Evolutionary conservation across 2,329 filamentous ascomycete species (phyloP).

Genomic region (Metarhizium guizhouense): DNA sequence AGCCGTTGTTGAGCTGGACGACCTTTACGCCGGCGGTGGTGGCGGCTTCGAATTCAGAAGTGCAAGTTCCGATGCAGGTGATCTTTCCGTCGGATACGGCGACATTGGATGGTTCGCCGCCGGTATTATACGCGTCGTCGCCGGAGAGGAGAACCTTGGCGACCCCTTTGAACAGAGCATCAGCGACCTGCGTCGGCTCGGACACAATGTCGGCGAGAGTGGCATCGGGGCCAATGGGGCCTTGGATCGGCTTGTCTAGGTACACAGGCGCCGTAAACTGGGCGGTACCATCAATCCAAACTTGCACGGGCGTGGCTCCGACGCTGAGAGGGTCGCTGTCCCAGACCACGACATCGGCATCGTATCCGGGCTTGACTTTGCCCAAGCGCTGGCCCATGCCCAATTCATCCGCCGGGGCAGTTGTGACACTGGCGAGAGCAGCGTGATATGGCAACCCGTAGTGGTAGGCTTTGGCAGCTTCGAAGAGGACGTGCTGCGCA

Average conservation of each 20-base stretch:
- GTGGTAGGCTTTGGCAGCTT: slow-evolving; percentile 50
- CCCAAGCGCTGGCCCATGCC: slow-evolving; percentile 49
- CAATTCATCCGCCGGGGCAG: slow-evolving; percentile 47
- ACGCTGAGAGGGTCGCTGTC: slow-evolving; percentile 53
- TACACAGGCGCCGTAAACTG: slow-evolving; percentile 45
- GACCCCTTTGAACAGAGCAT: slow-evolving; percentile 49
- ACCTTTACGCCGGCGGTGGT: slow-evolving; percentile 22
- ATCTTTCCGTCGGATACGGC: slow-evolving; percentile 45
- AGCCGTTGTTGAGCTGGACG: slow-evolving; percentile 46
- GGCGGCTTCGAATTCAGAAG: slow-evolving; percentile 30
- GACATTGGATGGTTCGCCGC: slow-evolving; percentile 33
- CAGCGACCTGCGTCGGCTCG: slow-evolving; percentile 25
- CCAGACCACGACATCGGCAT: slow-evolving; percentile 54
- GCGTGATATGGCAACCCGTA: slow-evolving; percentile 54
- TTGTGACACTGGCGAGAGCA: slow-evolving; percentile 49
- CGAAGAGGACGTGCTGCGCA: slow-evolving; percentile 60
- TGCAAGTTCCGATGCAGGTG: slow-evolving; percentile 46
- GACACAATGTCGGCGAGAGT: slow-evolving; percentile 32
- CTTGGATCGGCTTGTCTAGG: slow-evolving; percentile 37
- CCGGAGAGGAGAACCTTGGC: slow-evolving; percentile 40
- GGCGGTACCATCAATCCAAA: slow-evolving; percentile 53
- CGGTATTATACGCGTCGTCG: slow-evolving; percentile 24
- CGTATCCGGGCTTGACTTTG: slow-evolving; percentile 52
- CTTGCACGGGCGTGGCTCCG: slow-evolving; percentile 49
- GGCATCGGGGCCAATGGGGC: slow-evolving; percentile 29